A percentile compares a stretch with the other conserved stretches of the same genome.
phyloP scores from a whole-genome alignment of 768 basidiomycete genomes.

The Pleurotus citrinopileatus region DNA sequence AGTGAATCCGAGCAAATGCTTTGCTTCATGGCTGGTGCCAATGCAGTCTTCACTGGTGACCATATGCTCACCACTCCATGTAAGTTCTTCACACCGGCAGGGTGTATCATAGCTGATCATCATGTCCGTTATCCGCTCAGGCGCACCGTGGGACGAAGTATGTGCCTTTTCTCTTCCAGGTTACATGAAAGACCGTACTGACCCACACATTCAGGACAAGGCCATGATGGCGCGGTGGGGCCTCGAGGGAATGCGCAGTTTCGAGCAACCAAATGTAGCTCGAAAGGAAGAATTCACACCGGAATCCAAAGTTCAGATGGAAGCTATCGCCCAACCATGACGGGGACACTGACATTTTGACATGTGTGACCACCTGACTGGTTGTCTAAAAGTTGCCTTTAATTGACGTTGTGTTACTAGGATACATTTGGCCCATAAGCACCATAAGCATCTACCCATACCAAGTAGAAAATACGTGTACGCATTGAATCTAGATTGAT shows the following conservation, averaged over 20 bases:
- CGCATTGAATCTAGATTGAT: slow-evolving; percentile 10
- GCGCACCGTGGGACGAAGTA: slow-evolving; percentile 93
- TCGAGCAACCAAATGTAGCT: slow-evolving; percentile 68
- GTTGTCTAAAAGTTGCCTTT: not conserved
- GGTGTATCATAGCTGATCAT: slow-evolving; percentile 13
- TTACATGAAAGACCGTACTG: slow-evolving; percentile 11
- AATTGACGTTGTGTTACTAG: not conserved
- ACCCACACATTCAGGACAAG: slow-evolving; percentile 61
- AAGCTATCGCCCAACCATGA: slow-evolving; percentile 4
- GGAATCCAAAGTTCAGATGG: slow-evolving; percentile 11
- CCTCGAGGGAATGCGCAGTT: slow-evolving; percentile 85
- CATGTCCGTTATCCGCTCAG: slow-evolving; percentile 34
- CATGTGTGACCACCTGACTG: not conserved
- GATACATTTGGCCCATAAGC: not conserved
- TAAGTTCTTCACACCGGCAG: slow-evolving; percentile 35
- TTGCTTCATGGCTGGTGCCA: slow-evolving; percentile 98
- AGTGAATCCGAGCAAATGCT: slow-evolving; percentile 92
- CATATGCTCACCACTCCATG: slow-evolving; percentile 97
- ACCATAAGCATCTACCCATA: not conserved
- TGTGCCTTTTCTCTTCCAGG: slow-evolving; percentile 14
- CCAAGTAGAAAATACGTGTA: slow-evolving; percentile 11
- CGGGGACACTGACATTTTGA: not conserved
- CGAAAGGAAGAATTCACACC: slow-evolving; percentile 45
- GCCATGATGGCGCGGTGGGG: slow-evolving; percentile 94
- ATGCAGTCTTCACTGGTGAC: slow-evolving; percentile 98